Base-by-base conservation (phyloP, 305 asterid genomes). In the Fraxinus nigra region DNA sequence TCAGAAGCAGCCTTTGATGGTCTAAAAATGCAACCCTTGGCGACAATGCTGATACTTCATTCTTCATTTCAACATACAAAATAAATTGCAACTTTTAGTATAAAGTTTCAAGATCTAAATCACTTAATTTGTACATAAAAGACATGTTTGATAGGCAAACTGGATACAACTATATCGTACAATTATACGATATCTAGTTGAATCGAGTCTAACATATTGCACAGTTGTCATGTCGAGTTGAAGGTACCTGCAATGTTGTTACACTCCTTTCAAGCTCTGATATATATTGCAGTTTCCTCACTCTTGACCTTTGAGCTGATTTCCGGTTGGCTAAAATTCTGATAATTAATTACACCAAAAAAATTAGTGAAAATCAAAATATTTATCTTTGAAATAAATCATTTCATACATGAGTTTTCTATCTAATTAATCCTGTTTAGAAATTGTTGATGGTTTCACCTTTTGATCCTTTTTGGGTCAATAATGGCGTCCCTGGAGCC, bases 11-110 rank as follows among this genome's bases (percentile, higher is more conserved):
- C 87, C 99, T 86, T 79, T 94, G 97, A 78, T 95, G 99, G 88
- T 94, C 98, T 89, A 95, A 77, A 85, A 88, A 95, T 38, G 99
- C 98, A 7, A 95, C 98, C 82, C 97, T 87, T n/a, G 99, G 99
- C 51, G 99, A 95, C 82, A 95, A 86, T 86, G 95, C 93, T 14
- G 99, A 94, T 83, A 95, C 98, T 86, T 95, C 98, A 75, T 92
- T 92, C 99, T 89, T 73, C 82, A 85, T 38, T 18, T 51, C 63
- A 51, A 51, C 63, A 51, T 51, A 16, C 63, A 51, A 51, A 51
- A 51, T n/a, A n/a, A n/a, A 51, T 51, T 51, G 63, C 9, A n/a
- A 51, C 22, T 51, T 14, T 51, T 16, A 51, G 24, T 51, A 16
- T 4, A 5, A 51, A 51, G 61, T 51, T 51, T 1, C 22, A 51